phyloP scores from a whole-genome alignment of 2,329 filamentous ascomycete genomes.

The Simplicillium aogashimaense region DNA sequence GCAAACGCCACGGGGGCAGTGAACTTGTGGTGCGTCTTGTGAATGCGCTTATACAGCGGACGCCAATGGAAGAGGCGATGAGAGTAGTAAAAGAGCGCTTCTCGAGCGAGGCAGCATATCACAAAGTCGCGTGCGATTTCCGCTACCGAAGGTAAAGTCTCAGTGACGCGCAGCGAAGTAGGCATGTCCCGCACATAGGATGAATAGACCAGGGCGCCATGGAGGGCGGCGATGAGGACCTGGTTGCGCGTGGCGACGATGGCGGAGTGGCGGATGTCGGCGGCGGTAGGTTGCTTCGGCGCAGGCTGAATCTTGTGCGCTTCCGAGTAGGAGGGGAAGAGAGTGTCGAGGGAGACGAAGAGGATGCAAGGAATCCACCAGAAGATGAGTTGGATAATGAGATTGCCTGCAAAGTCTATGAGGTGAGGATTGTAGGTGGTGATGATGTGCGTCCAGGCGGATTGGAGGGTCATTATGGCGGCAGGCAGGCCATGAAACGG shows the following conservation, averaged over 20 bases:
- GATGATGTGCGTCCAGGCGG: constrained; percentile 13
- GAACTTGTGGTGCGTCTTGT: constrained; percentile 48
- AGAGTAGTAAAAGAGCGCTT: constrained; percentile 44
- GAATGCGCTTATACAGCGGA: constrained; percentile 36
- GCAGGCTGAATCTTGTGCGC: constrained; percentile 45
- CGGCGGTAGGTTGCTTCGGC: constrained; percentile 33
- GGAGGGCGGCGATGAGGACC: constrained; percentile 24
- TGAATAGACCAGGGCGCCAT: constrained; percentile 12
- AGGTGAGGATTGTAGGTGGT: constrained; percentile 15
- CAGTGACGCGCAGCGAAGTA: constrained; percentile 26
- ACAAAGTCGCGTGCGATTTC: constrained; percentile 30
- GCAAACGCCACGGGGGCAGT: constrained; percentile 44
- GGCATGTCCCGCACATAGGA: constrained; percentile 9
- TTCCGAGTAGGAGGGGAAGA: constrained; percentile 36
- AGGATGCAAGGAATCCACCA: constrained; percentile 34
- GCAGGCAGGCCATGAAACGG: too few species aligned
- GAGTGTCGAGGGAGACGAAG: constrained; percentile 31
- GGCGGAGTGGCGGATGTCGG: constrained; percentile 33
- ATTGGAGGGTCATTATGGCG: neutral
- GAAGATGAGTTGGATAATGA: constrained; percentile 29
- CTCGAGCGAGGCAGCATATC: constrained; percentile 31
- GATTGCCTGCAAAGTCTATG: constrained; percentile 30
- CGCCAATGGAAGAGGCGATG: constrained; percentile 43
- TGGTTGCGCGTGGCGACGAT: constrained; percentile 37
- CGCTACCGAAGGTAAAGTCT: constrained; percentile 21